phyloP scores from a whole-genome alignment of 345 rosid genomes.

The Cochlearia excelsa region DNA sequence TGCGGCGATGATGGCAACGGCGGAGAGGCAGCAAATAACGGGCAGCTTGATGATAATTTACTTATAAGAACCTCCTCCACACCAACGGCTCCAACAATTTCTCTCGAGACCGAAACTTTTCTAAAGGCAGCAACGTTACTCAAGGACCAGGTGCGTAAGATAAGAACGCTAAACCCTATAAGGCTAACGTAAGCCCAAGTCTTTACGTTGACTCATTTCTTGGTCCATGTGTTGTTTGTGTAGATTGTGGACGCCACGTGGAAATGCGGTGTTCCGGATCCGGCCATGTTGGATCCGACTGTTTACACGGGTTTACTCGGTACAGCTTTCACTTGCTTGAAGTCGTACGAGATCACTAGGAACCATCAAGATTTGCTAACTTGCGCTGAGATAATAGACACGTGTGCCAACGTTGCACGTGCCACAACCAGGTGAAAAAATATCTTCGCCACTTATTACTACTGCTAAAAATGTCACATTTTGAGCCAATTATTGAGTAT shows the following conservation, averaged over 20 bases:
- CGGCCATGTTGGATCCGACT: conserved; percentile 53
- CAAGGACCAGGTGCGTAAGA: conserved; percentile 58
- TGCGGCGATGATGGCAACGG: conserved; percentile 22
- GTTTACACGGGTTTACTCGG: conserved; percentile 72
- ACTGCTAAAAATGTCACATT: background rate
- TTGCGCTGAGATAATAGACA: conserved; percentile 60
- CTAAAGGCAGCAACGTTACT: conserved; percentile 68
- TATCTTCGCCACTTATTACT: background rate
- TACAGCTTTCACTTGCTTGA: conserved; percentile 70
- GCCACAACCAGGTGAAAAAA: conserved; percentile 53
- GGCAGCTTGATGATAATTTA: conserved; percentile 34
- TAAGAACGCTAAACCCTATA: background rate
- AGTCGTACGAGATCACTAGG: conserved; percentile 71
- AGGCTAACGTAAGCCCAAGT: conserved; percentile 10
- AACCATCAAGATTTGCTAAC: conserved; percentile 51
- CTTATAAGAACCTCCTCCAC: conserved; percentile 30
- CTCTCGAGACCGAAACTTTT: conserved; percentile 45
- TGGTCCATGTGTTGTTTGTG: conserved; percentile 1
- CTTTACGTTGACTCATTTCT: conserved; percentile 4
- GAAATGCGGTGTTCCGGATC: conserved; percentile 33
- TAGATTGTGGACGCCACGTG: conserved; percentile 72
- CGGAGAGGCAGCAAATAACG: conserved; percentile 33
- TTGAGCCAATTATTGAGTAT: background rate
- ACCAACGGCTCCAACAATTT: conserved; percentile 35
- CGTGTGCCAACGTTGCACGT: conserved; percentile 48